Base-by-base conservation (phyloP, 805 yeast genomes). In the Kodamaea nitidulidarum region DNA sequence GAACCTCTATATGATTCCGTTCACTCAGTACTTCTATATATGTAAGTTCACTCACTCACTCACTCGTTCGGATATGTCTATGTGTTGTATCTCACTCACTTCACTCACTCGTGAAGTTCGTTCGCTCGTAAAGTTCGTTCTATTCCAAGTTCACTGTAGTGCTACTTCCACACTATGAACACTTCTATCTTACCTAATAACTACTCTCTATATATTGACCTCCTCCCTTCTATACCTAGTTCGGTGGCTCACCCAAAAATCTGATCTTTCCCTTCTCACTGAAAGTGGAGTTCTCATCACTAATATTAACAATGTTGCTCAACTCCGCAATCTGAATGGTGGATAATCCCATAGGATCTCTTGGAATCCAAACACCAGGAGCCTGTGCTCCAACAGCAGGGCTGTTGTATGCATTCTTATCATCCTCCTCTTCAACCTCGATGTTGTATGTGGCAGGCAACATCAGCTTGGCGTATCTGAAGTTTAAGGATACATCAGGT, bases 341-440 rank as follows among this genome's bases (percentile, higher is more conserved):
- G 1, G 95, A 84, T 50, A 87, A 74, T 1, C 98, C 98, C 75
- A 79, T 77, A 7, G 86, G 82, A 58, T 91, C 98, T 42, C 69
- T 67, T n/a, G 97, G 95, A 52, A 91, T 78, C 98, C 98, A 91
- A 15, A 91, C 64, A n/a, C 71, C 68, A 2, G 95, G 95, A 49
- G 85, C 75, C 32, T 69, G 58, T 0, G 82, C 82, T 18, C 77
- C 65, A 12, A 82, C 80, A 5, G 82, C 85, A 2, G 97, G 97
- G 54, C 73, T 75, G 52, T 79, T 78, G 61, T 82, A 91, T 0
- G 95, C 93, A 45, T 75, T 78, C 36, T 56, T 63, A 41, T 74
- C 69, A 42, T 77, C 80, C 15, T 56, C 65, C 11, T 60, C 70
- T 17, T 65, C 70, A n/a, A 71, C 67, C 15, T 58, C 62, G 14